Conservation (phyloP, 306 rosid species). For the Purshia tridentata region DNA sequence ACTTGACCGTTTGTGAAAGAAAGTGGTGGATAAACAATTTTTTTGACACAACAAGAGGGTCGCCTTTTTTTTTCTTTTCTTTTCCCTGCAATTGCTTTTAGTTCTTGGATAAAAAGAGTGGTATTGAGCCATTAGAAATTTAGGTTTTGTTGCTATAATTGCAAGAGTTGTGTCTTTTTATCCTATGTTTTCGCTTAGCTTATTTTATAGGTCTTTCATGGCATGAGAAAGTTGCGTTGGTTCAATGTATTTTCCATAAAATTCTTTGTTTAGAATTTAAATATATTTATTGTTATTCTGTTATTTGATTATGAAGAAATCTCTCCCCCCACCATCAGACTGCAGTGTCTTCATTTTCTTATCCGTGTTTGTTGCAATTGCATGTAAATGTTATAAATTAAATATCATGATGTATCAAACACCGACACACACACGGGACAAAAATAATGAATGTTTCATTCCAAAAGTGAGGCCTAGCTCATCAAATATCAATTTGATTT, state of each 20-base stretch:
- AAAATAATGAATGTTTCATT: not conserved
- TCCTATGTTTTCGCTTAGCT: not conserved
- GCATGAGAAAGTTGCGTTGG: conserved; percentile 16
- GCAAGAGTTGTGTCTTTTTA: conserved; percentile 24
- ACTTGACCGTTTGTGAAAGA: conserved; percentile 33
- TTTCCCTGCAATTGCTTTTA: not conserved
- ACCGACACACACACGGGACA: not conserved
- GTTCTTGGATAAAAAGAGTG: conserved; percentile 23
- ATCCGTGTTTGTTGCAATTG: not conserved
- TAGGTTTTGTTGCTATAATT: conserved; percentile 34
- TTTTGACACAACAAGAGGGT: conserved; percentile 43
- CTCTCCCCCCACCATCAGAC: too few species aligned
- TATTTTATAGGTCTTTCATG: conserved; percentile 18
- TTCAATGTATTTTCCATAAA: conserved; percentile 16
- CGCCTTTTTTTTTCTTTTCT: not conserved
- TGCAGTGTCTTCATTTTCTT: not conserved
- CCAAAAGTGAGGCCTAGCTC: not conserved
- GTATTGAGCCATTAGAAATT: conserved; percentile 29
- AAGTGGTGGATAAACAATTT: conserved; percentile 39
- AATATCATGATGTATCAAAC: not conserved
- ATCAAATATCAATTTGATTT: conserved; percentile 37
- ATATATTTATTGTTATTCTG: not conserved
- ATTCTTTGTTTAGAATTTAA: not conserved
- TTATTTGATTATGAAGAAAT: not conserved
- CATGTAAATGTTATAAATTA: not conserved